Base-by-base conservation (phyloP, 108 stramenopile species). In the Parmales sp. region DNA sequence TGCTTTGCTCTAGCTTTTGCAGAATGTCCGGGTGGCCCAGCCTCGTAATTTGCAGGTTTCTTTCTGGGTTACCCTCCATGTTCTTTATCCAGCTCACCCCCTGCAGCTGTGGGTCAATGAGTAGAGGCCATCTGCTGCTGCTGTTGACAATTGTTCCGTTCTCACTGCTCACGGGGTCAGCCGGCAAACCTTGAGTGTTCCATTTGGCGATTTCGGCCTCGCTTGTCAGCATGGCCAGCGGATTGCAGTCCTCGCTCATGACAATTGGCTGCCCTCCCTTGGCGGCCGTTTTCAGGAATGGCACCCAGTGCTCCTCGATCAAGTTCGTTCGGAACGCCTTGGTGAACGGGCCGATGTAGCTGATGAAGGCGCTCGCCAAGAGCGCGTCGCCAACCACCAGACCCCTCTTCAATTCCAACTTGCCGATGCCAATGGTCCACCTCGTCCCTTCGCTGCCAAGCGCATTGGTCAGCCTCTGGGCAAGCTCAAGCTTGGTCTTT, bases 21-120 rank as follows among this genome's bases (percentile, higher is more conserved):
- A 83, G 65, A 28, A 85, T 54, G 38, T 82, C 73, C 5, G 67
- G 44, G 36, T 81, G 76, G 11, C 78, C 82, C 9, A 82, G 67
- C 19, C 84, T 68, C 23, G 79, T 70, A 0, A 84, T 64, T 18
- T 75, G 70, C 38, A 84, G 65, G 66, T 74, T 71, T 51, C 20
- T 70, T 34, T 39, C 34, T 39, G 39, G 26, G 2, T 8, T 25
- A 9, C 22, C 36, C 49, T 83, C 82, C 46, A 45, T 73, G 29
- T 37, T 67, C 45, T 70, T 72, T 48, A 84, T 72, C 83, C 83
- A 84, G 8, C 60, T 54, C 29, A 83, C 75, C 38, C 80, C 83
- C 70, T 77, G 79, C 44, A 87, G 79, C 74, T 87, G 84, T 22
- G 86, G 86, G 63, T 87, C 86, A 20, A 87, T 82, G 31, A 87